Evolutionary conservation across 1,139 yeast genomes (phyloP).

Genomic region (Wickerhamomyces sp.): DNA sequence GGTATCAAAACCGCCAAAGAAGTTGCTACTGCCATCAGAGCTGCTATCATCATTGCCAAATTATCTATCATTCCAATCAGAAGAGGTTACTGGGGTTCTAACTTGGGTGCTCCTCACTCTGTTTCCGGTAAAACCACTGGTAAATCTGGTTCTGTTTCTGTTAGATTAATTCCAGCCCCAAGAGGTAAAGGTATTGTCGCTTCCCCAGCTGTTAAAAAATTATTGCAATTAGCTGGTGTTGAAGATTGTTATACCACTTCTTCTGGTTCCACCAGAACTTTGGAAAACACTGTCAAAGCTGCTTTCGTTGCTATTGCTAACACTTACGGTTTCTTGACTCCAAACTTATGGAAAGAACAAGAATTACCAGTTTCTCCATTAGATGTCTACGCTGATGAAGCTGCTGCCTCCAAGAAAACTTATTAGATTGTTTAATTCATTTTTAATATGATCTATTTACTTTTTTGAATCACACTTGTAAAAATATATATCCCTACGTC

Average conservation of each 20-base stretch:
- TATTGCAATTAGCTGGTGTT: conserved; percentile 99
- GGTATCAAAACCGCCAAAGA: conserved; percentile 99
- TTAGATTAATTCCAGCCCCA: conserved; percentile 99
- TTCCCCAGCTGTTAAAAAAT: conserved; percentile 98
- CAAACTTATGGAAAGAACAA: conserved; percentile 94
- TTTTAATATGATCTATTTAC: conserved; percentile 8
- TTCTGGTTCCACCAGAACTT: conserved; percentile 98
- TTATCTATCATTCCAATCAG: conserved; percentile 98
- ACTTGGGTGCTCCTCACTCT: conserved; percentile 99
- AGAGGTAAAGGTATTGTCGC: conserved; percentile 99
- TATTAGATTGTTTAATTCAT: conserved; percentile 32
- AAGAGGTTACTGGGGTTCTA: conserved; percentile 99
- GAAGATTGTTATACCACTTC: conserved; percentile 99
- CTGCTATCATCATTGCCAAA: conserved; percentile 99
- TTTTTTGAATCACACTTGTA: conserved; percentile 1
- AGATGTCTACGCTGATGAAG: conserved; percentile 88
- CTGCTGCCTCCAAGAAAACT: conserved; percentile 72
- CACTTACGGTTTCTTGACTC: conserved; percentile 99
- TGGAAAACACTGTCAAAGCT: conserved; percentile 99
- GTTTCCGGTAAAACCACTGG: conserved; percentile 97
- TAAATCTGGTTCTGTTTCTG: conserved; percentile 99
- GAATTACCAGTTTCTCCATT: conserved; percentile 88
- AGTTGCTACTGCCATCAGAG: conserved; percentile 99
- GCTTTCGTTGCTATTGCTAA: conserved; percentile 99
- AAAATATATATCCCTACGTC: no score